Percentiles rank a stretch among this genome's conserved stretches.
These are phyloP conservation scores for Fusarium phyllophilum DNA, from an alignment of 2,329 filamentous ascomycete species.

Conservation along the genomic window DNA sequence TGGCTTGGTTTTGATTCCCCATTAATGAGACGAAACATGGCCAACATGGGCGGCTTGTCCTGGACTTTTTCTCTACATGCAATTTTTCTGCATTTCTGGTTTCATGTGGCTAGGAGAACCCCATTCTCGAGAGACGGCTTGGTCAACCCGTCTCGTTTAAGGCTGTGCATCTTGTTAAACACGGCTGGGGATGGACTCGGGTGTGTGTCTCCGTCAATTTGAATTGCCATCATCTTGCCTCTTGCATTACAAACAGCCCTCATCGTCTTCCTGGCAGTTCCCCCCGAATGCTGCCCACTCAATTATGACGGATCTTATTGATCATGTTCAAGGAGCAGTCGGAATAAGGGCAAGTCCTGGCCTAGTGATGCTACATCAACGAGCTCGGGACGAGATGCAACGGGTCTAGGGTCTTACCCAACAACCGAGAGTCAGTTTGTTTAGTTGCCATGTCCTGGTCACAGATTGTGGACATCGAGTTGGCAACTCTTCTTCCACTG, in stretches of 20 bases:
- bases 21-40: conserved; percentile 29
- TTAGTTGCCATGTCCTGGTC: conserved; percentile 28
- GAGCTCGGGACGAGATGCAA: conserved; percentile 20
- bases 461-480: conserved; percentile 18
- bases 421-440: conserved; percentile 17
- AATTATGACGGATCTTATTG: neutral
- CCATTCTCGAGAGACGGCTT: neutral
- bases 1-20: conserved; percentile 7
- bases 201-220: neutral
- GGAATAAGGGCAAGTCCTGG: neutral
- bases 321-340: neutral
- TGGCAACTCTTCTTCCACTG: conserved; percentile 22
- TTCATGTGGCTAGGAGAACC: neutral
- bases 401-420: conserved; percentile 20
- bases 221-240: neutral
- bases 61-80: neutral
- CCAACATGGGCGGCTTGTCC: conserved; percentile 8
- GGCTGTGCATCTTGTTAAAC: neutral
- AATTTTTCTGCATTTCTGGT: conserved; percentile 13
- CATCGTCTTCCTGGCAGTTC: neutral
- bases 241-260: neutral
- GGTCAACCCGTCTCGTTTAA: neutral
- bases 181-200: neutral
- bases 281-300: neutral
- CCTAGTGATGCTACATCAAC: conserved; percentile 10